phyloP scores from a whole-genome alignment of 1,284 basidiomycete genomes.

The Puccinia hordei region DNA sequence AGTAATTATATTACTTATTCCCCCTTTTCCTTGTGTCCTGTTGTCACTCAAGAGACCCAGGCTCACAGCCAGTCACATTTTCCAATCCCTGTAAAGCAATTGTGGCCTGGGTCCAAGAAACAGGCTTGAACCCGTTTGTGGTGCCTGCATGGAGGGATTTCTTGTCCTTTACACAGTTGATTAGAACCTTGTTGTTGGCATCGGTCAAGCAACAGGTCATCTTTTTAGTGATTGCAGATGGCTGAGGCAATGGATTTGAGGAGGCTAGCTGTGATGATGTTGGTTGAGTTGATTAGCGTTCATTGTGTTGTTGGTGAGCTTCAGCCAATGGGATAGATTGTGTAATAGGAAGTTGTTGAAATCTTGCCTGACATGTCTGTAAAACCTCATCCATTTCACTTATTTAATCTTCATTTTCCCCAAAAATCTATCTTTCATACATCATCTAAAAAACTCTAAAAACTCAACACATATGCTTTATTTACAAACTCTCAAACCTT shows the following conservation, averaged over 20 bases:
- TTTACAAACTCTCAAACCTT: too few relatives aligned
- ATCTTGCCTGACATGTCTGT: too few relatives aligned
- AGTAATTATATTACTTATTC: too few relatives aligned
- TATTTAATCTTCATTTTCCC: too few relatives aligned
- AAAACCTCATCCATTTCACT: too few relatives aligned
- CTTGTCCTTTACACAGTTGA: neutral
- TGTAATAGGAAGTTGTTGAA: too few relatives aligned
- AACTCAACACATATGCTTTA: too few relatives aligned
- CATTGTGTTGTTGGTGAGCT: neutral
- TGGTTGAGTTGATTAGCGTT: neutral
- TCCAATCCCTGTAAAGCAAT: constrained; percentile 2
- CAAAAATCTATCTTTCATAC: too few relatives aligned
- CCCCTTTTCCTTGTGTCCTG: too few relatives aligned
- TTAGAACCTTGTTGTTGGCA: neutral
- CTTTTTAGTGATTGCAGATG: neutral
- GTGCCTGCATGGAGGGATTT: neutral
- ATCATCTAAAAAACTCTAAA: too few relatives aligned
- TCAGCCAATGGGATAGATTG: neutral
- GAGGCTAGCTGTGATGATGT: neutral
- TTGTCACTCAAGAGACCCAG: too few relatives aligned
- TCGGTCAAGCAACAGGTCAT: constrained; percentile 3
- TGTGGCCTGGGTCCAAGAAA: neutral
- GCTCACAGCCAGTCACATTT: neutral
- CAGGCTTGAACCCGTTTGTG: constrained; percentile 11
- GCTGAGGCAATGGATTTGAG: neutral